A percentile compares a stretch with the other conserved stretches of the same genome.
Conservation (phyloP, 169 alveolate species). For the Plasmodium yoelii region DNA sequence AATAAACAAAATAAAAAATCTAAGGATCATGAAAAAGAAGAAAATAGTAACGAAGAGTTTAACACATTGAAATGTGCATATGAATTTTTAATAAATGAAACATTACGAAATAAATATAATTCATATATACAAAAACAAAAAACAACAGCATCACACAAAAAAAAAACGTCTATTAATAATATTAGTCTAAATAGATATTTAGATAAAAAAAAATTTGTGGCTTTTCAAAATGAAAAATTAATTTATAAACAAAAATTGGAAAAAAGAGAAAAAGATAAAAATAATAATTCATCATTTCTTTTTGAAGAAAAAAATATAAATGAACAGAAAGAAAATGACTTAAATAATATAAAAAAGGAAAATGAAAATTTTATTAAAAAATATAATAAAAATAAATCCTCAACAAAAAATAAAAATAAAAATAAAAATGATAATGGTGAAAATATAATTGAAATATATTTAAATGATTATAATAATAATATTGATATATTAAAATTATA, state of each 20-base stretch:
- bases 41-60: slow-evolving; percentile 13
- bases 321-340: neutral
- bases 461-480: slow-evolving; percentile 19
- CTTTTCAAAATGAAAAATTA: slow-evolving; percentile 13
- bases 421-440: neutral
- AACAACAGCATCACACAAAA: neutral
- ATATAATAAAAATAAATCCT: neutral
- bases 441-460: slow-evolving; percentile 26
- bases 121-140: slow-evolving; percentile 10
- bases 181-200: slow-evolving; percentile 31
- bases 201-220: slow-evolving; percentile 31
- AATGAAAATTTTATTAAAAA: slow-evolving; percentile 8
- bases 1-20: neutral
- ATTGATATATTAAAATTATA: slow-evolving; percentile 9
- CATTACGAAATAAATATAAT: slow-evolving; percentile 45
- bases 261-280: slow-evolving; percentile 19
- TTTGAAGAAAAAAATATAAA: slow-evolving; percentile 7
- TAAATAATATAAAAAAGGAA: neutral
- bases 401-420: neutral
- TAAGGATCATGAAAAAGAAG: neutral
- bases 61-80: slow-evolving; percentile 50
- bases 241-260: slow-evolving; percentile 31
- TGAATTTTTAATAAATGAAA: slow-evolving; percentile 56
- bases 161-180: neutral
- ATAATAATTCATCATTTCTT: neutral